A percentile compares a stretch with the other conserved stretches of the same genome.
These are phyloP conservation scores for Leccinum barrowsii DNA, from an alignment of 768 basidiomycete species.

Conservation along the genomic window DNA sequence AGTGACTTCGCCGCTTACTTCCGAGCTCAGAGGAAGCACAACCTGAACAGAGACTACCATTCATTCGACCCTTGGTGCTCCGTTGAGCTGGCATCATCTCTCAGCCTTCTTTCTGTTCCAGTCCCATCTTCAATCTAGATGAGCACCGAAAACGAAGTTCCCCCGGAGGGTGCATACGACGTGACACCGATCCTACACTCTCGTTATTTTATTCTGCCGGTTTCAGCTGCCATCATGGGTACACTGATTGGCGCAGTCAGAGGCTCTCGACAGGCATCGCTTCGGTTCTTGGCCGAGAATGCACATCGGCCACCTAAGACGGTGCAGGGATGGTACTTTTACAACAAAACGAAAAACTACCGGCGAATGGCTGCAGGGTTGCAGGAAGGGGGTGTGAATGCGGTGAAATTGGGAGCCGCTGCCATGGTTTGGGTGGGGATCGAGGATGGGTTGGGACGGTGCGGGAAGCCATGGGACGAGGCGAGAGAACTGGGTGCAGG, in stretches of 20 bases:
- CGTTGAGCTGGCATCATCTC: not conserved
- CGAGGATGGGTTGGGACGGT: conserved; percentile 41
- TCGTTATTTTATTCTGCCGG: conserved; percentile 61
- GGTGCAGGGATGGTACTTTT: conserved; percentile 90
- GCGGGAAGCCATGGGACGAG: conserved; percentile 35
- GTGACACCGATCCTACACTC: conserved; percentile 32
- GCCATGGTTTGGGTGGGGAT: conserved; percentile 47
- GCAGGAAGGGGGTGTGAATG: conserved; percentile 61
- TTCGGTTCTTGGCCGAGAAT: conserved; percentile 90
- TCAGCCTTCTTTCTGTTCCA: not conserved
- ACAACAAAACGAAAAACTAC: conserved; percentile 96
- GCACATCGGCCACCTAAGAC: conserved; percentile 84
- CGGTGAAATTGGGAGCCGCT: conserved; percentile 44
- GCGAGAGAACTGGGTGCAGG: conserved; percentile 62
- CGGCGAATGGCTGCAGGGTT: conserved; percentile 70
- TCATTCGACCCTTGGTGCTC: not conserved
- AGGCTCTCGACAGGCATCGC: conserved; percentile 62
- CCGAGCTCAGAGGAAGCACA: not conserved
- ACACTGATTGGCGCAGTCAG: conserved; percentile 70
- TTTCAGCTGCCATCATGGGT: conserved; percentile 57
- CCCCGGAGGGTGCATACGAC: conserved; percentile 21
- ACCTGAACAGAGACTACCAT: not conserved
- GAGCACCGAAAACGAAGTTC: conserved; percentile 9
- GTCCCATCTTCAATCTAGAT: conserved; percentile 11
- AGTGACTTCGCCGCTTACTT: not conserved